Percentiles rank a stretch among this genome's conserved stretches.
phyloP scores from a whole-genome alignment of 2,329 filamentous ascomycete species.

The Ceratocystis harringtonii region DNA sequence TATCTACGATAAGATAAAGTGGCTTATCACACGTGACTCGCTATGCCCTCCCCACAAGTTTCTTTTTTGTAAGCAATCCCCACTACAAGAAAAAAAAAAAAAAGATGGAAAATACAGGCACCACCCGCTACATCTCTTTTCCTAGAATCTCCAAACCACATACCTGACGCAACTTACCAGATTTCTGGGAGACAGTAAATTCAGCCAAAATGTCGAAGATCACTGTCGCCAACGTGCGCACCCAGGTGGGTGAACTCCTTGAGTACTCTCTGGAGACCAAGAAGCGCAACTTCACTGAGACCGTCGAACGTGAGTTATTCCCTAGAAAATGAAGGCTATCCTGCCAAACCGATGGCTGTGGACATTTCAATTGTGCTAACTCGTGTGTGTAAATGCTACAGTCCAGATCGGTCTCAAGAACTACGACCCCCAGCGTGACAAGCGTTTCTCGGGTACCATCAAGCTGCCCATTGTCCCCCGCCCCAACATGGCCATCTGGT shows the following conservation, averaged over 20 bases:
- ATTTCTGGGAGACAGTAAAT: slow-evolving; percentile 58
- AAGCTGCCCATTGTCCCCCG: slow-evolving; percentile 83
- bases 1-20: neutral
- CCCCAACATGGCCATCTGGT: slow-evolving; percentile 75
- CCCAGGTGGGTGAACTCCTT: slow-evolving; percentile 84
- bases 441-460: slow-evolving; percentile 99
- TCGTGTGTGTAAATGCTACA: neutral
- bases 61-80: slow-evolving; percentile 2
- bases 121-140: slow-evolving; percentile 1
- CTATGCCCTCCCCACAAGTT: slow-evolving; percentile 17
- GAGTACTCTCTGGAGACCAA: slow-evolving; percentile 89
- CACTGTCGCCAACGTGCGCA: slow-evolving; percentile 87
- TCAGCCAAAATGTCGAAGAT: slow-evolving; percentile 63
- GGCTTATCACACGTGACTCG: slow-evolving; percentile 9
- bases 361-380: slow-evolving; percentile 3
- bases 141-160: slow-evolving; percentile 6
- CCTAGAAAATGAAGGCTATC: neutral
- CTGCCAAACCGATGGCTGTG: neutral
- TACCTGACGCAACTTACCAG: slow-evolving; percentile 17
- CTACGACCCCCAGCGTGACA: slow-evolving; percentile 99
- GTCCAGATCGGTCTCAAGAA: slow-evolving; percentile 89
- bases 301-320: slow-evolving; percentile 48
- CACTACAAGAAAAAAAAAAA: slow-evolving; percentile 6
- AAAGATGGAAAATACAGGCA: neutral
- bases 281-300: slow-evolving; percentile 95